These are phyloP conservation scores for Lasiosphaeris hirsuta DNA, from an alignment of 495 filamentous ascomycete species.

Conservation along the genomic window DNA sequence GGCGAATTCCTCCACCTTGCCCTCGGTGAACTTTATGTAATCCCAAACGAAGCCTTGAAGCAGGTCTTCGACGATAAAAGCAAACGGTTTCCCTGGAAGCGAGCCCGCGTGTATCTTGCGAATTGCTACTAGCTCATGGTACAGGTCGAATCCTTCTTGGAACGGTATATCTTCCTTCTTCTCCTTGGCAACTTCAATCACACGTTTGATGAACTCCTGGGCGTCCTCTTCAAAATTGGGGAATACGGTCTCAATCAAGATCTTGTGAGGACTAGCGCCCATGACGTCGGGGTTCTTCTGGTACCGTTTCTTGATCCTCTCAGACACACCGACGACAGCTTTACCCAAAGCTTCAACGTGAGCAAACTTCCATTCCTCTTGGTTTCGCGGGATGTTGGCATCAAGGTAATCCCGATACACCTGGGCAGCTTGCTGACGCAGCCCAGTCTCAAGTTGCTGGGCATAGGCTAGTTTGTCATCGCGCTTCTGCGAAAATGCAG, in stretches of 20 bases:
- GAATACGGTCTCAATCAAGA: constrained; percentile 77
- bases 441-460: constrained; percentile 65
- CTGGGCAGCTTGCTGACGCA: constrained; percentile 67
- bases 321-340: constrained; percentile 72
- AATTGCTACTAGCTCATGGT: constrained; percentile 80
- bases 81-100: constrained; percentile 66
- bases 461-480: constrained; percentile 67
- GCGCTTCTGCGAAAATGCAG: constrained; percentile 63
- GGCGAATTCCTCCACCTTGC: constrained; percentile 77
- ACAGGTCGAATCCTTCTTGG: constrained; percentile 90
- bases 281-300: constrained; percentile 82
- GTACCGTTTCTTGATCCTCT: constrained; percentile 89
- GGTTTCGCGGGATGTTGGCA: constrained; percentile 67
- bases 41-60: constrained; percentile 92
- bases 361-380: constrained; percentile 77
- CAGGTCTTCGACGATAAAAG: constrained; percentile 79
- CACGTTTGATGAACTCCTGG: constrained; percentile 72
- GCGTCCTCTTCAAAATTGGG: constrained; percentile 88
- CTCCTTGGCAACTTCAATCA: constrained; percentile 66
- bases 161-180: constrained; percentile 73
- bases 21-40: constrained; percentile 81
- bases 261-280: constrained; percentile 81
- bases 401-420: constrained; percentile 72
- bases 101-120: constrained; percentile 70
- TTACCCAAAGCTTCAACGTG: constrained; percentile 79